Percentiles rank a stretch among this genome's conserved stretches.
Evolutionary conservation across 2,329 filamentous ascomycete genomes (phyloP).

Genomic region (Aureobasidium vineae): DNA sequence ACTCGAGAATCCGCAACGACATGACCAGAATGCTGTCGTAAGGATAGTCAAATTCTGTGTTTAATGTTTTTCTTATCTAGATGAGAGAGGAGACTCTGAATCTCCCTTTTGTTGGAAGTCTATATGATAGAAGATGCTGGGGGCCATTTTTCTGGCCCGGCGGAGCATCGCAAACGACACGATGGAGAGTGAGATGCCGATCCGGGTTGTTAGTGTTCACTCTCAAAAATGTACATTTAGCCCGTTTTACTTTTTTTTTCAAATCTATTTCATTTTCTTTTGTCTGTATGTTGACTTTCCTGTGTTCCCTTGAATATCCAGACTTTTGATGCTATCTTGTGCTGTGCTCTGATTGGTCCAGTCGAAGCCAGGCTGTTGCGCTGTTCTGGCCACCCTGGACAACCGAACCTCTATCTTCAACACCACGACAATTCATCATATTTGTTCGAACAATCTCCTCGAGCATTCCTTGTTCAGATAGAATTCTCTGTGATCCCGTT

Average conservation of each 20-base stretch:
- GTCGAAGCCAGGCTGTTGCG: neutral
- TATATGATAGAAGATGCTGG: slow-evolving; percentile 22
- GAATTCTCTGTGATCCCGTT: too few species aligned
- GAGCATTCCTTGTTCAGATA: too few species aligned
- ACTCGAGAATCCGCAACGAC: slow-evolving; percentile 74
- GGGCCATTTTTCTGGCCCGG: neutral
- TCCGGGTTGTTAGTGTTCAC: slow-evolving; percentile 26
- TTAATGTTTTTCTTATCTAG: slow-evolving; percentile 24
- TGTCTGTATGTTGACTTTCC: neutral
- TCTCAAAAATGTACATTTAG: slow-evolving; percentile 28
- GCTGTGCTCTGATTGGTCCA: slow-evolving; percentile 18
- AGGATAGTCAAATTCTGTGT: slow-evolving; percentile 22
- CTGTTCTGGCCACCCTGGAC: slow-evolving; percentile 8
- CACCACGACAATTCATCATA: neutral
- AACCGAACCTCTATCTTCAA: neutral
- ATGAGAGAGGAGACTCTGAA: slow-evolving; percentile 7
- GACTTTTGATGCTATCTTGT: neutral
- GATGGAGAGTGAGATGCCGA: slow-evolving; percentile 23
- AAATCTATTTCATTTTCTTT: slow-evolving; percentile 25
- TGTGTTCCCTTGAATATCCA: neutral
- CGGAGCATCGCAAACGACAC: slow-evolving; percentile 8
- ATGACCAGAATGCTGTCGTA: slow-evolving; percentile 73
- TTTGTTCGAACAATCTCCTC: neutral
- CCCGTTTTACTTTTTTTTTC: slow-evolving; percentile 23
- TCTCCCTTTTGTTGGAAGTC: slow-evolving; percentile 11